These are phyloP conservation scores for Sophora flavescens DNA, from an alignment of 306 rosid species.

Conservation along the genomic window DNA sequence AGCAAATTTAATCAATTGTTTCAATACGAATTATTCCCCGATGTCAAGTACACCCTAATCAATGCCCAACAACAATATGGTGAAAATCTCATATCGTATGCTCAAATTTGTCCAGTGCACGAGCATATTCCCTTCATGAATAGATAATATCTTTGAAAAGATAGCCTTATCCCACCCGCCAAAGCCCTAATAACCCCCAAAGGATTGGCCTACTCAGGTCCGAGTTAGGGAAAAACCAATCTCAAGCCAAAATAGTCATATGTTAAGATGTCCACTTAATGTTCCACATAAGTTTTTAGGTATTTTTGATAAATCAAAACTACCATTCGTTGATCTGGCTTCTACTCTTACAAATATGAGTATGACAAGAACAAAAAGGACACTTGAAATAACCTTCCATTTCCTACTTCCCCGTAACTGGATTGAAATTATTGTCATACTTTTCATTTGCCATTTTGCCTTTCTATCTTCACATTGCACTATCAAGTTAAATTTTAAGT, in stretches of 20 bases:
- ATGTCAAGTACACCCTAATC: slow-evolving; percentile 7
- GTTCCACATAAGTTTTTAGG: not conserved
- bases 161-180: not conserved
- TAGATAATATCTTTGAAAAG: slow-evolving; percentile 10
- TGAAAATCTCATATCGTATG: not conserved
- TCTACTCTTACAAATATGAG: not conserved
- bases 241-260: slow-evolving; percentile 3
- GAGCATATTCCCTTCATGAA: slow-evolving; percentile 22
- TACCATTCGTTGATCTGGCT: not conserved
- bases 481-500: not conserved
- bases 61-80: not conserved
- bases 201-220: slow-evolving; percentile 12
- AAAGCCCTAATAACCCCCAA: not conserved
- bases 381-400: slow-evolving; percentile 11
- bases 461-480: not conserved
- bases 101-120: not conserved
- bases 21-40: slow-evolving; percentile 17
- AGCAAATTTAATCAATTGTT: slow-evolving; percentile 25
- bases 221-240: not conserved
- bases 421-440: not conserved
- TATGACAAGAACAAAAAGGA: slow-evolving; percentile 5
- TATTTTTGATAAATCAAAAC: not conserved
- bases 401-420: slow-evolving; percentile 7
- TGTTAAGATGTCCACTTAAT: not conserved
- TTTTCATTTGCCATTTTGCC: not conserved